Evolutionary conservation across 148 eudicot genomes (phyloP), one percentile per base, ranked within the genome.

Genomic region (Vaccinium darrowii): DNA sequence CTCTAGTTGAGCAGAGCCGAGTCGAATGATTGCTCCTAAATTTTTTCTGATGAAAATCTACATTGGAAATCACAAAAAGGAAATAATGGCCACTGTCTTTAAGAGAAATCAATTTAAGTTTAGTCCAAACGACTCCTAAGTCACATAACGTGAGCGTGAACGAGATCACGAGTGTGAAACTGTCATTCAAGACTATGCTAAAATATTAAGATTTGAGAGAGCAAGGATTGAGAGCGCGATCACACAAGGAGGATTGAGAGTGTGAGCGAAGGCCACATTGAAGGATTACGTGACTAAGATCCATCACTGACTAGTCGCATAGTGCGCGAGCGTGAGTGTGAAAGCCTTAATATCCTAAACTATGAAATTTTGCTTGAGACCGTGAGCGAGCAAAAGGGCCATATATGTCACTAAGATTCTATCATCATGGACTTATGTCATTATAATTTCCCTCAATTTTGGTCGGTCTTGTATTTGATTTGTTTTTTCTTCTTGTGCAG

Each of bases 401-500:
- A 7, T 60, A 21, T 58, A 58, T 6, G 23, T 19, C 25, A 60
- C 25, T 65, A 65, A 65, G 30, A 65, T 23, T 23, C 13, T 3
- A 63, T 2, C 27, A 23, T 63, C 23, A 69, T 27, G 12, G 4
- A 27, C 18, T 12, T 69, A 13, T 60, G 39, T 27, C 74, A 5
- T 23, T 69, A 67, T 25, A 14, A 25, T 67, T 67, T 12, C 16
- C 54, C 54, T 57, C 63, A 84, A 80, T 57, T 88, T 86, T 75
- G 25, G 21, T 49, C 80, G 74, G 74, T 16, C 30, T 65, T 65
- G 39, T 21, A 47, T 15, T 23, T 71, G 9, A 78, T 71, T 69
- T 78, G 58, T 30, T 58, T 60, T 33, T n/a, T 76, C 47, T 56
- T 23, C 47, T 23, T 27, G 36, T 87, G 50, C 86, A 97, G 99